Evolutionary conservation across 1,284 basidiomycete genomes (phyloP).

Genomic region (Ganoderma boninense): DNA sequence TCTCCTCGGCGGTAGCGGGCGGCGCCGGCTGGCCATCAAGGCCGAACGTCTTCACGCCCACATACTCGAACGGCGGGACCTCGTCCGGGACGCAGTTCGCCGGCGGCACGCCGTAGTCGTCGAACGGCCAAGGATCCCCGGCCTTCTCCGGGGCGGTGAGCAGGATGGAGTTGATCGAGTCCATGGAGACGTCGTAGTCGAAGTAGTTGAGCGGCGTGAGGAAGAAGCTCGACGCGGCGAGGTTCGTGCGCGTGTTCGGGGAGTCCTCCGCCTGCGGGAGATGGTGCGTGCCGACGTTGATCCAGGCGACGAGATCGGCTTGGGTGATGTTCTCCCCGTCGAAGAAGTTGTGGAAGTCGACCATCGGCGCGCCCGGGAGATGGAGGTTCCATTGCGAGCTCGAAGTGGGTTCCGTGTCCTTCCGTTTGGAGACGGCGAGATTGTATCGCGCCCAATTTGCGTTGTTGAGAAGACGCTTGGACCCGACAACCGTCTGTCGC

Average conservation of each 20-base stretch:
- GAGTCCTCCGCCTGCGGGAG: constrained; percentile 68
- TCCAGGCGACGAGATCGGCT: constrained; percentile 69
- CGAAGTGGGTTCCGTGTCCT: constrained; percentile 66
- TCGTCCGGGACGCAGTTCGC: constrained; percentile 54
- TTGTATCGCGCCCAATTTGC: constrained; percentile 75
- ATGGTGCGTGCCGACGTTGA: constrained; percentile 73
- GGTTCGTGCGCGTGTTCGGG: constrained; percentile 68
- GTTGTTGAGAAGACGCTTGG: constrained; percentile 64
- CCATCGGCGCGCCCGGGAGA: constrained; percentile 62
- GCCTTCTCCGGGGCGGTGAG: constrained; percentile 51
- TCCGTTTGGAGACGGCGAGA: constrained; percentile 62
- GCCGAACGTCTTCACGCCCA: constrained; percentile 44
- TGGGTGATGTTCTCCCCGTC: constrained; percentile 68
- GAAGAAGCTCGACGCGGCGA: constrained; percentile 67
- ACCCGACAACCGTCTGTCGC: constrained; percentile 62
- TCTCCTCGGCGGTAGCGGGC: constrained; percentile 47
- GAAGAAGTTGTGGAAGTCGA: constrained; percentile 72
- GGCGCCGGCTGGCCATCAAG: constrained; percentile 45
- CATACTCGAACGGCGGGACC: constrained; percentile 55
- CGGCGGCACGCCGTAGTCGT: constrained; percentile 62
- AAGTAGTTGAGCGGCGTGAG: constrained; percentile 72
- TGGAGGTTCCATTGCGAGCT: constrained; percentile 70
- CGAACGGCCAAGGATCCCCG: constrained; percentile 50
- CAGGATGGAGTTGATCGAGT: constrained; percentile 62
- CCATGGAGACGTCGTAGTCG: constrained; percentile 67